Conservation (phyloP, 225 moss, liverwort and hornwort genomes). For the Polytrichum commune region DNA sequence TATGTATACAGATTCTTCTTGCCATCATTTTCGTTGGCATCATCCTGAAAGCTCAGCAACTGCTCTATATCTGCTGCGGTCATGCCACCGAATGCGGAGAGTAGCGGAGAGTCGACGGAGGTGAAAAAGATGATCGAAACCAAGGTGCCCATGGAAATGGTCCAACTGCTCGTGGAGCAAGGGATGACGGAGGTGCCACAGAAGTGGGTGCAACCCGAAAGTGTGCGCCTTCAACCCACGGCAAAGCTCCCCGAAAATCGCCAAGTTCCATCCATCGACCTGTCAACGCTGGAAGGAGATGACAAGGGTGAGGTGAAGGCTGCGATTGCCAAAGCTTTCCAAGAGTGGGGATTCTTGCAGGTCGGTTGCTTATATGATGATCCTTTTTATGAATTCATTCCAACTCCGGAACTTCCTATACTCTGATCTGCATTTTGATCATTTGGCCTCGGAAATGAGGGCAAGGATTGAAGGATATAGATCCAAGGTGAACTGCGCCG, state of each 20-base stretch:
- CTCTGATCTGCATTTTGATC: not conserved
- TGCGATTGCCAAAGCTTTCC: constrained; percentile 22
- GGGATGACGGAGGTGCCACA: constrained; percentile 28
- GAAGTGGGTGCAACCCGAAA: constrained; percentile 23
- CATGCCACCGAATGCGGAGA: constrained; percentile 8
- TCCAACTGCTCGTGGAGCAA: constrained; percentile 29
- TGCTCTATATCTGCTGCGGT: not conserved
- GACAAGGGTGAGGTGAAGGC: constrained; percentile 16
- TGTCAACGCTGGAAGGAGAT: constrained; percentile 19
- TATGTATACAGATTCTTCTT: too few species aligned
- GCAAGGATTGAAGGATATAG: not conserved
- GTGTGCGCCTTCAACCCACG: constrained; percentile 4
- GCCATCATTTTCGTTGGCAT: too few species aligned
- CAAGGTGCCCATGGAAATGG: constrained; percentile 25
- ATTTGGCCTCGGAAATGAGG: not conserved
- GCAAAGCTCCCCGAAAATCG: not conserved
- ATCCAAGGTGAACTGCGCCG: not conserved
- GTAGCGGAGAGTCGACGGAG: not conserved
- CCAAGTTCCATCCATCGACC: constrained; percentile 28
- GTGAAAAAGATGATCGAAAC: not conserved
- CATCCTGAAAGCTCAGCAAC: too few species aligned
- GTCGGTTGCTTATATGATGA: not conserved
- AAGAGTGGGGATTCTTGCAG: constrained; percentile 51
- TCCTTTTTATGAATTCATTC: not conserved
- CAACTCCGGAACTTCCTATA: not conserved